Conservation (phyloP, 2,329 filamentous ascomycete species). For the Magnaporthales sp. region DNA sequence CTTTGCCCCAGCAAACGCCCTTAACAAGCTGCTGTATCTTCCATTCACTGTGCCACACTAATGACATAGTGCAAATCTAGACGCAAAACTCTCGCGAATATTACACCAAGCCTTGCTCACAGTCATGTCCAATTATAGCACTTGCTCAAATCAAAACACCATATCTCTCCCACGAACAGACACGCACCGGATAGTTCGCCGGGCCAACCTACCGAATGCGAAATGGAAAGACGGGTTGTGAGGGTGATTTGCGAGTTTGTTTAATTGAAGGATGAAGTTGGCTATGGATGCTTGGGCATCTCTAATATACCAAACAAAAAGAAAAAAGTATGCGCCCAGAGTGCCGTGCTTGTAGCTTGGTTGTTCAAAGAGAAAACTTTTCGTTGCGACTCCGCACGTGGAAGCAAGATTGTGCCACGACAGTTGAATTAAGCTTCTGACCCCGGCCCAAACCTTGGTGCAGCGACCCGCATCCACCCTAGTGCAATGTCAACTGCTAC, state of each 20-base stretch:
- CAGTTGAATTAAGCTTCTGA: slow-evolving; percentile 1
- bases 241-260: no score
- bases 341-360: neutral
- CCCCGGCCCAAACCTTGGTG: neutral
- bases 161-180: neutral
- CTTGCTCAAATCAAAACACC: neutral
- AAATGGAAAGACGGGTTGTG: neutral
- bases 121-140: neutral
- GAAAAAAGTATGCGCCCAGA: neutral
- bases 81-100: neutral
- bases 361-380: neutral
- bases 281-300: neutral
- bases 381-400: neutral
- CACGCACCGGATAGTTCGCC: neutral
- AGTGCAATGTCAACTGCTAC: neutral
- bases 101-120: neutral
- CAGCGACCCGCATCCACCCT: neutral
- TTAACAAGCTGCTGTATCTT: neutral
- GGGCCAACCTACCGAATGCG: neutral
- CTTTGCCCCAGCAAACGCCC: neutral
- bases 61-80: neutral
- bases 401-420: neutral
- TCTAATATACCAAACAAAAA: neutral
- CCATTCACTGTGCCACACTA: neutral
- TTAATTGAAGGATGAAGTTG: neutral